Percentiles rank a stretch among this genome's conserved stretches.
Evolutionary conservation across 441 rosid genomes (phyloP).

Genomic region (Pelargonium fulgidum): DNA sequence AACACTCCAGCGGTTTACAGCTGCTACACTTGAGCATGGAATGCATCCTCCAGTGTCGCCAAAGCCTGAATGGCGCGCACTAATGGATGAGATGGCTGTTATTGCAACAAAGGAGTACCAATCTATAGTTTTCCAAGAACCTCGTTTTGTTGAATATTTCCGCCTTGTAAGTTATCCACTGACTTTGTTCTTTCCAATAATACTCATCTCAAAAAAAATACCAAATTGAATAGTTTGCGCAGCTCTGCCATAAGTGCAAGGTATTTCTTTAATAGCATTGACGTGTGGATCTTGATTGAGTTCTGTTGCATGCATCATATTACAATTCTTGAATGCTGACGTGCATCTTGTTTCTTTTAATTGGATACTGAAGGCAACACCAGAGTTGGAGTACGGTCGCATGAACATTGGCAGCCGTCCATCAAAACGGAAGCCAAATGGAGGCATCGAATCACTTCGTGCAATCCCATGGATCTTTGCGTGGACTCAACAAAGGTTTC

Average conservation of each 20-base stretch:
- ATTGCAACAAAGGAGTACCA: constrained; percentile 82
- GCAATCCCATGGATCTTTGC: constrained; percentile 99
- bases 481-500: constrained; percentile 59
- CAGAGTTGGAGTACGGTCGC: constrained; percentile 86
- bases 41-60: neutral
- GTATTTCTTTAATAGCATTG: neutral
- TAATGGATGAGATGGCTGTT: constrained; percentile 86
- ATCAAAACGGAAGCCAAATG: constrained; percentile 85
- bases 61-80: constrained; percentile 76
- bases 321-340: constrained; percentile 12
- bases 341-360: neutral
- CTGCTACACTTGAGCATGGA: constrained; percentile 68
- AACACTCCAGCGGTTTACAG: constrained; percentile 79
- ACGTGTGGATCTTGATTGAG: neutral
- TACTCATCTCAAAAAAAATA: too few species aligned
- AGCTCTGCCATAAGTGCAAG: too few species aligned
- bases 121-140: constrained; percentile 77
- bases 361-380: constrained; percentile 65
- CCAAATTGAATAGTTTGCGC: too few species aligned
- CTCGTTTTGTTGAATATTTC: constrained; percentile 90
- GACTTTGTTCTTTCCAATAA: too few species aligned
- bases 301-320: neutral
- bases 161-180: constrained; percentile 56
- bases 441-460: constrained; percentile 82
- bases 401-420: constrained; percentile 99